These are phyloP conservation scores for Sisymbrium irio DNA, from an alignment of 345 rosid genomes.

Conservation along the genomic window DNA sequence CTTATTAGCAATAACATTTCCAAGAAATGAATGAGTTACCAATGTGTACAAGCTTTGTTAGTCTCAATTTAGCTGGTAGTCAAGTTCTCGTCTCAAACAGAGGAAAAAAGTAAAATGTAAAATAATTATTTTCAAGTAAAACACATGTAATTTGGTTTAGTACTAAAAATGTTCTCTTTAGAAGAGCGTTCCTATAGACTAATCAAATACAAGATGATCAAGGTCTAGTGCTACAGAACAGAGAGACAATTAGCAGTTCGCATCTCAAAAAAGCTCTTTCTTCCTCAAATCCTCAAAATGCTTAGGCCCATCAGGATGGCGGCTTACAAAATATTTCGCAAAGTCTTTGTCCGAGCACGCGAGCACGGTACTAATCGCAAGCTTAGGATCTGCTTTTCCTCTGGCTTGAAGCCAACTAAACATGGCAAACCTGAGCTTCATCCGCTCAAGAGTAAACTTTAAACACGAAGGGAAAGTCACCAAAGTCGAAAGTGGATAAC, in stretches of 20 bases:
- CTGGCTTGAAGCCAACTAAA: constrained; percentile 62
- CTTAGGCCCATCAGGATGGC: constrained; percentile 53
- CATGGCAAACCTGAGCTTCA: constrained; percentile 58
- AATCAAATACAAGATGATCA: background rate
- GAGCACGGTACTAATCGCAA: constrained; percentile 50
- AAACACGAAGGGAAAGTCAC: constrained; percentile 59
- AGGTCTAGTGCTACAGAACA: background rate
- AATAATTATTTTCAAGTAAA: no score
- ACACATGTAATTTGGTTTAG: no score
- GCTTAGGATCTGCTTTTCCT: constrained; percentile 35
- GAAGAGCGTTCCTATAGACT: background rate
- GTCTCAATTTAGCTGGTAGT: background rate
- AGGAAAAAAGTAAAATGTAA: background rate
- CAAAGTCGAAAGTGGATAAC: constrained; percentile 50
- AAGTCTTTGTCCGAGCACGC: constrained; percentile 44
- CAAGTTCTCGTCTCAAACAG: background rate
- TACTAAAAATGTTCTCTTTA: no score
- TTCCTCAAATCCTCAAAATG: constrained; percentile 60
- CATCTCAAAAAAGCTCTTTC: constrained; percentile 6
- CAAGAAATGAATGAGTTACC: background rate
- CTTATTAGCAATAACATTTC: no score
- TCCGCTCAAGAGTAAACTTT: constrained; percentile 42
- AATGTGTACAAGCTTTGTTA: background rate
- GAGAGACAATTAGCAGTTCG: background rate
- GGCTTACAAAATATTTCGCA: constrained; percentile 39